These are phyloP conservation scores for Verticillium longisporum DNA, from an alignment of 2,329 filamentous ascomycete genomes.

Conservation along the genomic window DNA sequence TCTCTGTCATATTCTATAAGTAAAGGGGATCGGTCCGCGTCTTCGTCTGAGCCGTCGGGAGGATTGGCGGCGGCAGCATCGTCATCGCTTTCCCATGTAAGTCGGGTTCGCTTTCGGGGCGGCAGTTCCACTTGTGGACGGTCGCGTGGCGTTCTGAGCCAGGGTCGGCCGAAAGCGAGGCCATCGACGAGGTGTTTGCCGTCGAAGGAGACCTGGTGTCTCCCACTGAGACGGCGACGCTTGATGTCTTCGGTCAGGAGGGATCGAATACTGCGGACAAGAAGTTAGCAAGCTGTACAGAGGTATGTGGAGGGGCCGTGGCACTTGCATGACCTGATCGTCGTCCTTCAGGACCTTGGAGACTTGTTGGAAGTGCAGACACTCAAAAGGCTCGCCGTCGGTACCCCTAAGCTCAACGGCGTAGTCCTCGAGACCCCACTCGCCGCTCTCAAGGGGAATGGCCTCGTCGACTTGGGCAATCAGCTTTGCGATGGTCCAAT, in stretches of 20 bases:
- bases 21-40: conserved; percentile 18
- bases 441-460: conserved; percentile 70
- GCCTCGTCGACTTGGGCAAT: conserved; percentile 73
- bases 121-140: conserved; percentile 67
- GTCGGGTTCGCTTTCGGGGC: conserved; percentile 60
- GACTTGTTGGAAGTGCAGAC: conserved; percentile 75
- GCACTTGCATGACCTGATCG: conserved; percentile 69
- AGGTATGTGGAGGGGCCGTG: background rate
- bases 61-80: conserved; percentile 32
- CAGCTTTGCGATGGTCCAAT: conserved; percentile 68
- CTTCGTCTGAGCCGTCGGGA: conserved; percentile 22
- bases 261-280: conserved; percentile 60
- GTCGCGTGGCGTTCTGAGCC: conserved; percentile 49
- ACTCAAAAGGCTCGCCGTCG: conserved; percentile 66
- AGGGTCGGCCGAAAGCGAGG: conserved; percentile 72
- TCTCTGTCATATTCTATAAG: conserved; percentile 6
- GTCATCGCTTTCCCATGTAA: conserved; percentile 32
- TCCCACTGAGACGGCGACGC: conserved; percentile 65
- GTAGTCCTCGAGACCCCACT: conserved; percentile 90
- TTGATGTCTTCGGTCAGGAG: conserved; percentile 69
- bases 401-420: conserved; percentile 62
- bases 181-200: conserved; percentile 82
- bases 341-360: conserved; percentile 68
- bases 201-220: conserved; percentile 72
- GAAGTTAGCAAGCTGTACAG: conserved; percentile 10